Conservation (phyloP, 2,329 filamentous ascomycete genomes). For the Sclerotinia minor region DNA sequence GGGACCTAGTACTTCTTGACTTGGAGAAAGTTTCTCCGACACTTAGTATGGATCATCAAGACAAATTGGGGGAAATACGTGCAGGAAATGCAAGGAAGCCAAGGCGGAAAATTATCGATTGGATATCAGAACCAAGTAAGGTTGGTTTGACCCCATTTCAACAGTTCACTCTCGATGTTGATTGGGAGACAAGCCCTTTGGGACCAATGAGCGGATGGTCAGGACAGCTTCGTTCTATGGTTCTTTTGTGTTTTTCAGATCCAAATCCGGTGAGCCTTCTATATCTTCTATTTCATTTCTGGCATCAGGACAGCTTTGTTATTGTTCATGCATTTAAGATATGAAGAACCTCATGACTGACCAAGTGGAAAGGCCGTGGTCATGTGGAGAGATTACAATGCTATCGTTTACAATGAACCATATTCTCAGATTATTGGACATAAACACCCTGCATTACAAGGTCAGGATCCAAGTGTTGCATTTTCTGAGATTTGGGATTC, state of each 20-base stretch:
- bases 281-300: background rate
- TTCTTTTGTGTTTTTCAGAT: constrained; percentile 76
- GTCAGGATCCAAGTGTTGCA: constrained; percentile 46
- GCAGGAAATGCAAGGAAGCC: background rate
- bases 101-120: constrained; percentile 31
- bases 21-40: background rate
- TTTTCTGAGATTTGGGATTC: constrained; percentile 77
- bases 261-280: constrained; percentile 54
- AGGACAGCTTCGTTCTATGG: constrained; percentile 71
- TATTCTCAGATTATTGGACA: constrained; percentile 69
- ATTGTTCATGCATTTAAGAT: background rate
- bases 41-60: constrained; percentile 1
- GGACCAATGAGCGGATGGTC: constrained; percentile 69
- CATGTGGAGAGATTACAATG: constrained; percentile 70
- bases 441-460: constrained; percentile 74
- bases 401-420: constrained; percentile 70
- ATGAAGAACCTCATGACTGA: background rate
- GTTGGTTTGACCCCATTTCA: constrained; percentile 33
- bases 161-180: constrained; percentile 46
- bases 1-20: background rate
- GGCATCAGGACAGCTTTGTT: background rate
- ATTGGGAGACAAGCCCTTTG: constrained; percentile 71
- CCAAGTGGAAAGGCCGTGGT: constrained; percentile 54
- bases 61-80: background rate
- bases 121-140: constrained; percentile 30